Evolutionary conservation across 176 grass and related monocot species (phyloP).

Genomic region (Sorghum bicolor): DNA sequence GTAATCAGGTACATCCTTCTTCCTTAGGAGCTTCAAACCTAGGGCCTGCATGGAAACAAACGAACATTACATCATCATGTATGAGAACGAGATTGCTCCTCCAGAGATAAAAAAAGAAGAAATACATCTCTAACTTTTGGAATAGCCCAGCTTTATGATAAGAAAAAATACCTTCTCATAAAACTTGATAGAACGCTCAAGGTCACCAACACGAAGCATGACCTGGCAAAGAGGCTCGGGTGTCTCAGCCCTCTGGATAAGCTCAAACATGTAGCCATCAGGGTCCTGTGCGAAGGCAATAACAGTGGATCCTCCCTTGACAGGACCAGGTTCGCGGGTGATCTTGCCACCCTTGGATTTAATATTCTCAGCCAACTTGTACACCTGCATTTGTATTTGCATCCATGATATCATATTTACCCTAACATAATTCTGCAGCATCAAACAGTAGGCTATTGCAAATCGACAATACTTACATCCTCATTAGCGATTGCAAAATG

Average conservation of each 20-base stretch:
- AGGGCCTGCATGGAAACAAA: constrained; percentile 54
- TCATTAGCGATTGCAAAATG: constrained; percentile 94
- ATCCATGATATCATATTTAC: neutral
- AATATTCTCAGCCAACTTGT: constrained; percentile 73
- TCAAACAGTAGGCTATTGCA: neutral
- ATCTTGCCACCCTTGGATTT: constrained; percentile 67
- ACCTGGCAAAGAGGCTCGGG: constrained; percentile 95
- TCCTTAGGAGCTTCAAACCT: constrained; percentile 93
- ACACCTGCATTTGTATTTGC: constrained; percentile 56
- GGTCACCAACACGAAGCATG: constrained; percentile 96
- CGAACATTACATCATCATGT: neutral
- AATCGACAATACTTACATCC: constrained; percentile 53
- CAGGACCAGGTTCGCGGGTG: constrained; percentile 91
- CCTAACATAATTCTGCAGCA: neutral
- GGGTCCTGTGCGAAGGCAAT: constrained; percentile 92
- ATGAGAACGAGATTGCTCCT: neutral
- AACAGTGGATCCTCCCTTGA: constrained; percentile 90
- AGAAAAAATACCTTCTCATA: constrained; percentile 76
- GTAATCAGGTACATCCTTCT: constrained; percentile 78
- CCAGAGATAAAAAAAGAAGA: neutral
- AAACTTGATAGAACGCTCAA: constrained; percentile 86
- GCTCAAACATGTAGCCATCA: constrained; percentile 88
- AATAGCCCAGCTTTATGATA: neutral
- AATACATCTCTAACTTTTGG: neutral
- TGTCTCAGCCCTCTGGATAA: constrained; percentile 85